Conservation (phyloP, 371 early-diverging fungal genomes). For the Sporodiniella umbellata region DNA sequence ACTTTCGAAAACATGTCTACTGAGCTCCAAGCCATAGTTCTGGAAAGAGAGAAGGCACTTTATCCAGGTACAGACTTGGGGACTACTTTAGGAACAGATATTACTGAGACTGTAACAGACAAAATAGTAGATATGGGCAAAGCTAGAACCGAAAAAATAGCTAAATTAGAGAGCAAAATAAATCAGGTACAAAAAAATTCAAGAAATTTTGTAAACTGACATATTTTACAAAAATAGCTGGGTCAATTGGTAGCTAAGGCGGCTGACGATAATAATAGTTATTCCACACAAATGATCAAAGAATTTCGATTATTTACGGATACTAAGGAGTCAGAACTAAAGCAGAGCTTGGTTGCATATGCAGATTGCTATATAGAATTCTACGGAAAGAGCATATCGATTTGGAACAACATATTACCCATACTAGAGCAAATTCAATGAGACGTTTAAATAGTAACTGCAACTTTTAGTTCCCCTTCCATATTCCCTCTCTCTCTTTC, state of each 20-base stretch:
- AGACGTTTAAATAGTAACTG: constrained; percentile 5
- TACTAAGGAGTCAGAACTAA: constrained; percentile 77
- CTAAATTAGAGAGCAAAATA: constrained; percentile 67
- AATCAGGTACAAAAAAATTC: constrained; percentile 52
- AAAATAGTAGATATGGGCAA: constrained; percentile 79
- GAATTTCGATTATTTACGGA: constrained; percentile 81
- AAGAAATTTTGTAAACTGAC: neutral
- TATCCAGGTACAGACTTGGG: constrained; percentile 44
- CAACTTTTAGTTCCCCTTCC: neutral
- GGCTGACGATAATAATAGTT: constrained; percentile 64
- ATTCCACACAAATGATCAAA: constrained; percentile 74
- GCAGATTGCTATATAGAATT: constrained; percentile 81
- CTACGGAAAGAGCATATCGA: constrained; percentile 59
- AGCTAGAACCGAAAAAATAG: constrained; percentile 67
- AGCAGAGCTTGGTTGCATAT: constrained; percentile 69
- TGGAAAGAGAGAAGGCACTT: constrained; percentile 59
- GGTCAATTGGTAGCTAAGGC: constrained; percentile 74
- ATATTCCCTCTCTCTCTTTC: constrained; percentile 1
- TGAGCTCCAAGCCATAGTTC: constrained; percentile 63
- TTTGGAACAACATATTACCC: constrained; percentile 45
- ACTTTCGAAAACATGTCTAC: constrained; percentile 85
- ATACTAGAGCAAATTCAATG: constrained; percentile 27
- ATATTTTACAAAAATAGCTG: constrained; percentile 45
- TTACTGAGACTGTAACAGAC: constrained; percentile 76
- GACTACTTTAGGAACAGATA: constrained; percentile 50